Evolutionary conservation across 345 rosid genomes (phyloP), one percentile per base, ranked within the genome.

Genomic region (Microcos paniculata): DNA sequence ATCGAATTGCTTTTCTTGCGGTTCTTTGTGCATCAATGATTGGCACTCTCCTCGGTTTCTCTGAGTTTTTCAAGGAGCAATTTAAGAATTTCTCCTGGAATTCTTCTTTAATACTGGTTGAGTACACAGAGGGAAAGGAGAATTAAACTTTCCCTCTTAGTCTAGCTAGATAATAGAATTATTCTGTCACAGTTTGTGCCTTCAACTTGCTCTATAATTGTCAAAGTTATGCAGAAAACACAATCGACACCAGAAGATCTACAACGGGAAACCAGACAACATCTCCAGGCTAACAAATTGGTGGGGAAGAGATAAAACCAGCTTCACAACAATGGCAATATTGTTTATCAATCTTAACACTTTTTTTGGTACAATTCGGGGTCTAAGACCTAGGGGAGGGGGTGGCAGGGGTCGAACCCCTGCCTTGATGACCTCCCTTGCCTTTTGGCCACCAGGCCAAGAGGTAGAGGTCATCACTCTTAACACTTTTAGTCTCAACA

Each of bases 21-120:
- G n/a, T n/a, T n/a, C n/a, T n/a, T n/a, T n/a, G n/a, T n/a, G n/a
- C 92, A 18, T 88, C 94, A 9, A 62, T 87, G 14, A 75, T 84
- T 18, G 91, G 94, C 58, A 87, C 87, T 21, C 92, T 88, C 8
- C 78, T 90, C 2, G 87, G 84, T 52, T 88, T 90, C 79, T 88
- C 85, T 12, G 91, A 88, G 83, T 90, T 90, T 85, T 87, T 88
- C 66, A 90, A 90, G 80, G 90, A 88, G 82, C 91, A 87, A 49
- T 82, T 84, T 53, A 77, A 78, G 73, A 83, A 80, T 40, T 52
- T 75, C 8, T 38, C 76, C 7, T 49, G 71, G 75, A 7, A 58
- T 26, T 59, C 76, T 10, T 46, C 82, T 28, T 8, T 80, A 3
- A 35, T 24, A 56, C 66, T 71, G 63, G 71, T 75, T 13, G 40